Percentiles rank a stretch among this genome's conserved stretches.
Conservation (phyloP, 75 land plant genomes). For the Pseudotsuga menziesii region DNA sequence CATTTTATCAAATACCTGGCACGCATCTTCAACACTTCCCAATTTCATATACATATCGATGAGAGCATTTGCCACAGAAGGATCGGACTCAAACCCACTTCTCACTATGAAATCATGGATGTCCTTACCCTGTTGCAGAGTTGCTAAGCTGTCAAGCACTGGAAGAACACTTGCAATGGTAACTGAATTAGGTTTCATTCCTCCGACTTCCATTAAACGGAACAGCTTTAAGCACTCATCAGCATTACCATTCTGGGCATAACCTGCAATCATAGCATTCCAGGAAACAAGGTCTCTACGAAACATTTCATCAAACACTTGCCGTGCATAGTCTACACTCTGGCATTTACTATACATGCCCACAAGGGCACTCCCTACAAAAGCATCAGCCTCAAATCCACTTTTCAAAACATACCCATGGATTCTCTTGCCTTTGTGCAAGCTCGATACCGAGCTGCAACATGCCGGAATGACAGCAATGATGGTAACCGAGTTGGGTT, state of each 20-base stretch:
- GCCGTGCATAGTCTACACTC: conserved; percentile 23
- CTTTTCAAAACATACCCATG: too few relatives aligned
- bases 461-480: conserved; percentile 39
- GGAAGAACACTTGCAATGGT: conserved; percentile 38
- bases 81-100: conserved; percentile 7
- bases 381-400: conserved; percentile 5
- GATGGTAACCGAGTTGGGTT: conserved; percentile 32
- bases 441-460: conserved; percentile 24
- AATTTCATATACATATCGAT: conserved; percentile 18
- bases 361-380: conserved; percentile 22
- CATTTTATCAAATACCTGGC: conserved; percentile 9
- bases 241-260: conserved; percentile 40
- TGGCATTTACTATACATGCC: conserved; percentile 40
- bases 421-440: too few relatives aligned
- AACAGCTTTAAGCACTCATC: conserved; percentile 26
- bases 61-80: conserved; percentile 13
- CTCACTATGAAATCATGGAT: conserved; percentile 2
- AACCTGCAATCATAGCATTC: conserved; percentile 64
- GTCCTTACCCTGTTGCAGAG: not conserved
- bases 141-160: conserved; percentile 12
- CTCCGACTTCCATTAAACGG: not conserved
- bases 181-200: conserved; percentile 15
- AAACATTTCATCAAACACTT: conserved; percentile 33
- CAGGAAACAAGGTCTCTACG: conserved; percentile 45
- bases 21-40: conserved; percentile 11